phyloP scores from a whole-genome alignment of 306 rosid genomes.

The Hippophae gyantsensis region DNA sequence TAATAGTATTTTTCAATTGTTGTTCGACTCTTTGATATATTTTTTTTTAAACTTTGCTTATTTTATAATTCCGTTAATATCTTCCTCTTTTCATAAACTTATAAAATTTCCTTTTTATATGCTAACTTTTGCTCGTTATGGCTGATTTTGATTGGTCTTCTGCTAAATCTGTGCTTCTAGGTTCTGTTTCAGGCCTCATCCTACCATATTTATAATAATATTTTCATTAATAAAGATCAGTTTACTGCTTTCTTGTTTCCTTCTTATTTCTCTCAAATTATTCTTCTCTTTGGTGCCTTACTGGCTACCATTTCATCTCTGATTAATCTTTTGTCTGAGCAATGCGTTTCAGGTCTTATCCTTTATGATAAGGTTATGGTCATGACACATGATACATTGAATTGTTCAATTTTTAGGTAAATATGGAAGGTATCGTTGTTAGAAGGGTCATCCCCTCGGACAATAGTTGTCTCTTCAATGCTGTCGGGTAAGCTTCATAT shows the following conservation, averaged over 20 bases:
- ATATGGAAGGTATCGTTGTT: conserved; percentile 65
- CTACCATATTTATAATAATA: not conserved
- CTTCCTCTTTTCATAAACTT: too few relatives aligned
- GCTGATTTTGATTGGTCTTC: conserved; percentile 6
- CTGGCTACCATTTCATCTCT: too few relatives aligned
- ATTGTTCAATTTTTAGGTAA: conserved; percentile 27
- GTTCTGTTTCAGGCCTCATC: not conserved
- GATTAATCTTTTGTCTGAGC: too few relatives aligned
- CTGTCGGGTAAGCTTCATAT: conserved; percentile 64
- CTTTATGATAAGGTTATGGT: not conserved
- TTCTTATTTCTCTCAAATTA: not conserved
- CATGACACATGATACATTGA: not conserved
- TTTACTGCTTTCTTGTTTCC: not conserved
- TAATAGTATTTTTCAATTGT: not conserved
- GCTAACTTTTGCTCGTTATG: not conserved
- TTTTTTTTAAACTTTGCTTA: not conserved
- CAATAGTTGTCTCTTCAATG: conserved; percentile 93
- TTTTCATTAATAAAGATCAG: not conserved
- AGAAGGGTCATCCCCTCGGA: conserved; percentile 85
- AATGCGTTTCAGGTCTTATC: not conserved
- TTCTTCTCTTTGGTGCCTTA: too few relatives aligned
- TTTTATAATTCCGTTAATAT: not conserved
- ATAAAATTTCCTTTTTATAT: not conserved
- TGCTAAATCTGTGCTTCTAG: not conserved
- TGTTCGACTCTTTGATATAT: not conserved